These are phyloP conservation scores for Acacia concinna DNA, from an alignment of 331 rosid genomes.

Conservation along the genomic window DNA sequence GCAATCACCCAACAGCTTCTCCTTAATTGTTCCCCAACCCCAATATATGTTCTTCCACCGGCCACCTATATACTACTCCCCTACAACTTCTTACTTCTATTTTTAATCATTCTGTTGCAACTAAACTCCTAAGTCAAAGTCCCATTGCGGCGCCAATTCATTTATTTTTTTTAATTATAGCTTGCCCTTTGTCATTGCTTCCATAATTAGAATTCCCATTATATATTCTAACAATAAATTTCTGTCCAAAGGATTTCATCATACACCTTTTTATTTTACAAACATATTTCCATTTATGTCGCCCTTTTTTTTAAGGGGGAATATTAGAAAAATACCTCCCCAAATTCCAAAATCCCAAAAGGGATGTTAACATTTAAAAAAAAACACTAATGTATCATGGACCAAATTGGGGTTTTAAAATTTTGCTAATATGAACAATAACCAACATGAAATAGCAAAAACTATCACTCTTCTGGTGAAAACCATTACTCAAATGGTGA, in stretches of 20 bases:
- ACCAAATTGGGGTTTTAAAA: no score
- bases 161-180: not conserved
- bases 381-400: no score
- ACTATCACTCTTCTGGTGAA: no score
- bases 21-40: not conserved
- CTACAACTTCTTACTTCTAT: not conserved
- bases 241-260: not conserved
- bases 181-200: not conserved
- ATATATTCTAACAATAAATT: not conserved
- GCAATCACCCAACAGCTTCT: not conserved
- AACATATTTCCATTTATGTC: no score
- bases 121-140: not conserved
- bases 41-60: no score
- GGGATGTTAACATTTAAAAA: no score
- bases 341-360: no score
- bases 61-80: not conserved
- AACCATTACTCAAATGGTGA: no score
- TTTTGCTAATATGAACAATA: no score
- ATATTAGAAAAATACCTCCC: no score
- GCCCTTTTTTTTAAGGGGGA: no score
- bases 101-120: not conserved
- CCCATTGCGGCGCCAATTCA: not conserved
- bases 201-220: constrained; percentile 1
- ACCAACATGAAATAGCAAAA: no score
- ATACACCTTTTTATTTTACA: not conserved